Conservation (phyloP, 164 flowering plant species). For the Stephania japonica region DNA sequence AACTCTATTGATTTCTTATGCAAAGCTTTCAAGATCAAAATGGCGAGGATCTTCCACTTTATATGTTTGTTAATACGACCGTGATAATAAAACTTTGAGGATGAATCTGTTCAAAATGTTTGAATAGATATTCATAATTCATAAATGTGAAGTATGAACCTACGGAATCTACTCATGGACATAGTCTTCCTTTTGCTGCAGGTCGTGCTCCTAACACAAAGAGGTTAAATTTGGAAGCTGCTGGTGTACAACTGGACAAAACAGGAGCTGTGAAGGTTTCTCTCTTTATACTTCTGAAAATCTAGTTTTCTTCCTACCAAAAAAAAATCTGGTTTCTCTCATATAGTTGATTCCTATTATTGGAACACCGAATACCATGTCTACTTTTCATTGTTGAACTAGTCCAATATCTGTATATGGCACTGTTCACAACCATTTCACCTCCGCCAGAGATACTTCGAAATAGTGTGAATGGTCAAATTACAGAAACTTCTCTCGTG, state of each 20-base stretch:
- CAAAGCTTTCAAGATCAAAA: background rate
- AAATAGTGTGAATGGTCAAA: background rate
- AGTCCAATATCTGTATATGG: background rate
- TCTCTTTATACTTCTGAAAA: background rate
- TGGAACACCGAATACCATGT: background rate
- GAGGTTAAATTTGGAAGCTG: constrained; percentile 80
- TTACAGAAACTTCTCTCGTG: background rate
- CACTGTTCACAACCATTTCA: background rate
- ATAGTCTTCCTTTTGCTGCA: constrained; percentile 23
- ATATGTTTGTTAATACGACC: background rate
- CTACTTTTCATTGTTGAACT: background rate
- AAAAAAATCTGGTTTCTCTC: background rate
- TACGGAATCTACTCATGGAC: constrained; percentile 2
- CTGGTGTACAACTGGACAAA: constrained; percentile 76
- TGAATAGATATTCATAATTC: background rate
- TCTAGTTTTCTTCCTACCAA: too few species aligned
- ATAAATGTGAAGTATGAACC: background rate
- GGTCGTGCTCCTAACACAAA: constrained; percentile 86
- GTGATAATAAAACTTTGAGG: too few species aligned
- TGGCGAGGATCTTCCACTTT: background rate
- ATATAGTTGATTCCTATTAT: background rate
- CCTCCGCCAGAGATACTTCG: background rate
- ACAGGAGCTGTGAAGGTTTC: constrained; percentile 86
- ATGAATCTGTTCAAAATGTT: constrained; percentile 1
- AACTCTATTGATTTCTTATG: background rate